Percentiles rank a stretch among this genome's conserved stretches.
These are phyloP conservation scores for Agrocybe praecox DNA, from an alignment of 768 basidiomycete species.

Conservation along the genomic window DNA sequence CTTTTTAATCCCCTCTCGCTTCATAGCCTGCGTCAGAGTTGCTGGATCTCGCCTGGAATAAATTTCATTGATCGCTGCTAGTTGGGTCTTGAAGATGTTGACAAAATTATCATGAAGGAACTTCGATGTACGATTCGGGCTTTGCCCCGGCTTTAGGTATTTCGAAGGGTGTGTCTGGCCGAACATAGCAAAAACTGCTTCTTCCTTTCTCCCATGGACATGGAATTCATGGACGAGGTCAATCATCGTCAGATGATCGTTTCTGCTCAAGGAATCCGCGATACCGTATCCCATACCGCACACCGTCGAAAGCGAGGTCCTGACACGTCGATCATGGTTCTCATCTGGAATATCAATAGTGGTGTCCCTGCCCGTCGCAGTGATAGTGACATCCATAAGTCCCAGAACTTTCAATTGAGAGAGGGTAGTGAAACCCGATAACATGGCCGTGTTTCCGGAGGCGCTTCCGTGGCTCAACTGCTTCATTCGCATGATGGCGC, in stretches of 20 bases:
- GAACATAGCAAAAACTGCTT: slow-evolving; percentile 96
- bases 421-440: slow-evolving; percentile 90
- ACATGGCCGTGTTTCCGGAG: slow-evolving; percentile 30
- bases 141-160: slow-evolving; percentile 42
- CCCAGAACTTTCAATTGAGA: slow-evolving; percentile 85
- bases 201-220: slow-evolving; percentile 67
- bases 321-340: slow-evolving; percentile 85
- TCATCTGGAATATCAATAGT: slow-evolving; percentile 76
- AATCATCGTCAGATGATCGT: slow-evolving; percentile 83
- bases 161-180: slow-evolving; percentile 65
- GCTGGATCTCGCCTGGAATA: slow-evolving; percentile 32
- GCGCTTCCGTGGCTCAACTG: not conserved
- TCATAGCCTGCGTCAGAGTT: slow-evolving; percentile 24
- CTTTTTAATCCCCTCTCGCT: slow-evolving; percentile 57
- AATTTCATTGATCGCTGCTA: slow-evolving; percentile 44
- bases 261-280: slow-evolving; percentile 84
- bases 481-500: slow-evolving; percentile 2
- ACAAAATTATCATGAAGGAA: slow-evolving; percentile 85
- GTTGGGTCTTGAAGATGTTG: slow-evolving; percentile 57
- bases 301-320: slow-evolving; percentile 87
- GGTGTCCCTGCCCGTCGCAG: slow-evolving; percentile 54
- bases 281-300: slow-evolving; percentile 96
- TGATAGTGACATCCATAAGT: slow-evolving; percentile 95
- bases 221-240: slow-evolving; percentile 93
- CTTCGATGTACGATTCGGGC: slow-evolving; percentile 74